phyloP scores from a whole-genome alignment of 805 yeast genomes.

The Trichomonascus vanleenenianus region DNA sequence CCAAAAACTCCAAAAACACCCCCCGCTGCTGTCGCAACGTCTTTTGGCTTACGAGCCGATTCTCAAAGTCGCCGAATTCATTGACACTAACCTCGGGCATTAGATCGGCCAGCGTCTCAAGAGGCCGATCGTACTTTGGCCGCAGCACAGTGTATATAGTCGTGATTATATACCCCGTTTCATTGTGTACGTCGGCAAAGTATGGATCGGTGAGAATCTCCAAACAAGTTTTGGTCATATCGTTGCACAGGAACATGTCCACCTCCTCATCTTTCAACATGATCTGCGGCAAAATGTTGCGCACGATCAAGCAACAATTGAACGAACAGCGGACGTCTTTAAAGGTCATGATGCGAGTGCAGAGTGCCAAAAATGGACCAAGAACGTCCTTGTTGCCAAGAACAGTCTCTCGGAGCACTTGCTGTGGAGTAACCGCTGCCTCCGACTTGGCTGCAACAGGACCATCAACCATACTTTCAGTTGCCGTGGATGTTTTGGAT shows the following conservation, averaged over 20 bases:
- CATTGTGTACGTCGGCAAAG: slow-evolving; percentile 80
- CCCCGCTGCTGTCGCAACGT: slow-evolving; percentile 72
- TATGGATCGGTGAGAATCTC: slow-evolving; percentile 64
- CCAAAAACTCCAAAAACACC: slow-evolving; percentile 68
- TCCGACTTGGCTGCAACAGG: slow-evolving; percentile 15
- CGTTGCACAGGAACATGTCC: slow-evolving; percentile 57
- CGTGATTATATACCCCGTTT: slow-evolving; percentile 84
- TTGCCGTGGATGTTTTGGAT: slow-evolving; percentile 20
- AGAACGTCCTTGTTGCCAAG: slow-evolving; percentile 56
- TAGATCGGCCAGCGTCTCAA: slow-evolving; percentile 45
- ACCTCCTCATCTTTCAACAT: slow-evolving; percentile 66
- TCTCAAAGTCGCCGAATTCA: slow-evolving; percentile 57
- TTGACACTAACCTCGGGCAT: slow-evolving; percentile 44
- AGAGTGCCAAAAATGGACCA: slow-evolving; percentile 68
- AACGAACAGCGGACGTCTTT: slow-evolving; percentile 90
- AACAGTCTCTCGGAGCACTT: slow-evolving; percentile 52
- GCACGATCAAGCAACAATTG: slow-evolving; percentile 74
- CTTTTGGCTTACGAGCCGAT: slow-evolving; percentile 50
- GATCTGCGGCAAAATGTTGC: slow-evolving; percentile 64
- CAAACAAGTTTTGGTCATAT: slow-evolving; percentile 62
- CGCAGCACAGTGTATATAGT: slow-evolving; percentile 68
- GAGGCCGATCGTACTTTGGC: slow-evolving; percentile 61
- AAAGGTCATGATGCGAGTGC: slow-evolving; percentile 70
- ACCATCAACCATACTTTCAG: slow-evolving; percentile 13
- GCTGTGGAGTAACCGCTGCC: slow-evolving; percentile 43